Conservation (phyloP, 495 filamentous ascomycete species). For the Annulohypoxylon stygium region DNA sequence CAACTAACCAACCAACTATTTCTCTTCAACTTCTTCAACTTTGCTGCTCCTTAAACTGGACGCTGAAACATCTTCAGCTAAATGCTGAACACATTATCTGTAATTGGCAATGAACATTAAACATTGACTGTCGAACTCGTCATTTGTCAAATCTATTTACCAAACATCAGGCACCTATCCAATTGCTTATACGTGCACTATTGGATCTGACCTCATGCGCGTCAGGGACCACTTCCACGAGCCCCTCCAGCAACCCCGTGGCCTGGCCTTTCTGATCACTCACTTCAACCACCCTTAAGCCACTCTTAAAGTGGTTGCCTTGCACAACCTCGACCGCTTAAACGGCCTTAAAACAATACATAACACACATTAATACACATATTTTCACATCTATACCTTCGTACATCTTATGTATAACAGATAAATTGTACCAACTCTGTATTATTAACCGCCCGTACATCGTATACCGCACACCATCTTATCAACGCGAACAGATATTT, state of each 20-base stretch:
- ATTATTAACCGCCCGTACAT: conserved; percentile 34
- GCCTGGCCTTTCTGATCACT: conserved; percentile 17
- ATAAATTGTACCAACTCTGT: conserved; percentile 9
- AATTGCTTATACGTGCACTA: conserved; percentile 14
- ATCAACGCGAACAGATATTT: conserved; percentile 15
- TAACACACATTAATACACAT: background rate
- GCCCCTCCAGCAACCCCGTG: conserved; percentile 1
- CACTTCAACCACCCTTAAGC: conserved; percentile 26
- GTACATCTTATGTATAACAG: background rate
- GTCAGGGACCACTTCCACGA: conserved; percentile 13
- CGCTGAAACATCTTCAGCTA: background rate
- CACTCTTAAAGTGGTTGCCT: conserved; percentile 26
- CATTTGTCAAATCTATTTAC: background rate
- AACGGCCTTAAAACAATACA: conserved; percentile 17
- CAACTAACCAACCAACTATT: background rate
- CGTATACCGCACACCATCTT: conserved; percentile 14
- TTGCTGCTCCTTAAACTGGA: background rate
- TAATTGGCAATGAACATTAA: background rate
- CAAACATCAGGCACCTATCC: conserved; percentile 14
- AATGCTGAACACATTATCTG: conserved; percentile 22
- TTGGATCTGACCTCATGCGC: conserved; percentile 17
- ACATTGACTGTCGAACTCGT: background rate
- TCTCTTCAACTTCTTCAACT: background rate
- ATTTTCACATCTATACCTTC: background rate
- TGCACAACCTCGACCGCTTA: conserved; percentile 34